Evolutionary conservation across 768 basidiomycete species (phyloP).

Genomic region (Paxillus rubicundulus): DNA sequence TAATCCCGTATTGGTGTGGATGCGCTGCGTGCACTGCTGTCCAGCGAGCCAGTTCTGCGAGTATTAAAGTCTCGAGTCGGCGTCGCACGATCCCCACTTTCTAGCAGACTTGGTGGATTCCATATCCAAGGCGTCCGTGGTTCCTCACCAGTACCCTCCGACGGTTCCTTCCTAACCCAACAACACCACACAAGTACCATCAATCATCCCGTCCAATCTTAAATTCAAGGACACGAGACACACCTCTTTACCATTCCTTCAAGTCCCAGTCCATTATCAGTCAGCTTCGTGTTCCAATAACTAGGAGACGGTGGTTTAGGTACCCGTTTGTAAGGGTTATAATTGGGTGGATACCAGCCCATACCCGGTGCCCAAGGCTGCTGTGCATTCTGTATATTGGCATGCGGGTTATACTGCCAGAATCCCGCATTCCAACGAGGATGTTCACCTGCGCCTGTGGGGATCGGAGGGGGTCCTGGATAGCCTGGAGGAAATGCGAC

Average conservation of each 20-base stretch:
- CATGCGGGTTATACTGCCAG: slow-evolving; percentile 51
- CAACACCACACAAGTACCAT: slow-evolving; percentile 8
- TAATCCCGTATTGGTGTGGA: slow-evolving; percentile 24
- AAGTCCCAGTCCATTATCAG: slow-evolving; percentile 64
- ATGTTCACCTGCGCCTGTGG: slow-evolving; percentile 45
- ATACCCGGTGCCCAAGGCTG: slow-evolving; percentile 33
- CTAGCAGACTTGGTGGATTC: slow-evolving; percentile 50
- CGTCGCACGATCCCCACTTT: slow-evolving; percentile 26
- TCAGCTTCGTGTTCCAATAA: slow-evolving; percentile 58
- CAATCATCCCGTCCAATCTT: slow-evolving; percentile 6
- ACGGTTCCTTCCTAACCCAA: slow-evolving; percentile 26
- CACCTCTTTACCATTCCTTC: slow-evolving; percentile 61
- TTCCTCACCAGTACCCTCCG: slow-evolving; percentile 35
- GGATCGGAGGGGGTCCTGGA: slow-evolving; percentile 54
- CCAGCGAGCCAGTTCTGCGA: slow-evolving; percentile 24
- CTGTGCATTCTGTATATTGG: slow-evolving; percentile 25
- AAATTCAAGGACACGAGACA: slow-evolving; percentile 23
- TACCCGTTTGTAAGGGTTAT: slow-evolving; percentile 64
- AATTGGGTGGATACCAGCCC: slow-evolving; percentile 32
- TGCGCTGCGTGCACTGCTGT: slow-evolving; percentile 4
- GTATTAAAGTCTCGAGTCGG: slow-evolving; percentile 27
- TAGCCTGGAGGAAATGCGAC: slow-evolving; percentile 33
- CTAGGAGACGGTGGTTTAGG: slow-evolving; percentile 61
- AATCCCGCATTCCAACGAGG: slow-evolving; percentile 48
- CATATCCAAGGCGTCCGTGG: slow-evolving; percentile 73